These are phyloP conservation scores for Neurospora cerealis DNA, from an alignment of 495 filamentous ascomycete genomes.

Conservation along the genomic window DNA sequence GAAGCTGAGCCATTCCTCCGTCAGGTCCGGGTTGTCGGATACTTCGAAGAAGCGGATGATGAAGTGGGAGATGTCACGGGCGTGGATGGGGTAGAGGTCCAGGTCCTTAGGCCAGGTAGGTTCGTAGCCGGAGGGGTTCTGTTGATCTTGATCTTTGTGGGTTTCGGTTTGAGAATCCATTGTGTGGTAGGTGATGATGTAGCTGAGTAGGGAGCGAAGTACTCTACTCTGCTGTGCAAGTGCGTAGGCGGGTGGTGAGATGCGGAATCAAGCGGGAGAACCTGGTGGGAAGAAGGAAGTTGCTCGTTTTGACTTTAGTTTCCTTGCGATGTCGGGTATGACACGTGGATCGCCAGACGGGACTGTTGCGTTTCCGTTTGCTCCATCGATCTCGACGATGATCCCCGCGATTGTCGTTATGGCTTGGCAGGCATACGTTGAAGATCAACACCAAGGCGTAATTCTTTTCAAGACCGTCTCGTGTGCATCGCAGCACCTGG, in stretches of 20 bases:
- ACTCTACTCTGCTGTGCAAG: not conserved
- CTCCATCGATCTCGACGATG: not conserved
- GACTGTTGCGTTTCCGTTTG: not conserved
- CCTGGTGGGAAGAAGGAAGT: not conserved
- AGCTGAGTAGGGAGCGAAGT: not conserved
- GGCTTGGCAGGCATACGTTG: not conserved
- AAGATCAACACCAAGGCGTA: not conserved
- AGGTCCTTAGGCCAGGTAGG: conserved; percentile 21
- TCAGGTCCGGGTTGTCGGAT: conserved; percentile 24
- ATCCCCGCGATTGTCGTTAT: not conserved
- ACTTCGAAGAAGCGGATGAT: conserved; percentile 26
- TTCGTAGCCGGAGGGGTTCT: conserved; percentile 7
- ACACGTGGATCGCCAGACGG: not conserved
- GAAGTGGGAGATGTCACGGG: conserved; percentile 16
- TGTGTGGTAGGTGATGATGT: not conserved
- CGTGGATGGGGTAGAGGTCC: conserved; percentile 5
- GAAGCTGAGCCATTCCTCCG: conserved; percentile 29
- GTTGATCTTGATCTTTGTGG: not conserved
- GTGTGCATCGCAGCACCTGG: not conserved
- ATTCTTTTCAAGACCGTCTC: not conserved
- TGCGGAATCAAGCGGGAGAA: not conserved
- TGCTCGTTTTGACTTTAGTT: not conserved
- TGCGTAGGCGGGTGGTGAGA: not conserved
- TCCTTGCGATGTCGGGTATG: not conserved
- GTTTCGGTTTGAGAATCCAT: not conserved